Conservation (phyloP, 2,329 filamentous ascomycete genomes). For the Fusarium poae region DNA sequence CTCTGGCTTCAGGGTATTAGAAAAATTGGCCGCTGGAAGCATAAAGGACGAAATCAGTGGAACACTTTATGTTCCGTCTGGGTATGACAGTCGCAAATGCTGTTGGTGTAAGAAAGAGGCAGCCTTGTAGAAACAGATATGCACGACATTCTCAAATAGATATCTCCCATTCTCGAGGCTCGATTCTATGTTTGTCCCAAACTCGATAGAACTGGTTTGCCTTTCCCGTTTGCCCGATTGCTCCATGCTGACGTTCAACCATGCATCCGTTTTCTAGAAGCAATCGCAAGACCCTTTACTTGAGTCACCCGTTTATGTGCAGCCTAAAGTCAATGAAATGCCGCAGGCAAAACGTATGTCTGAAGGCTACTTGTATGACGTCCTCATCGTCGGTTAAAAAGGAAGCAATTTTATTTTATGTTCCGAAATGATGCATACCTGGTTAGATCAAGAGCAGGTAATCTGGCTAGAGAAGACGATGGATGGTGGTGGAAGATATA, state of each 20-base stretch:
- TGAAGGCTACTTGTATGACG: constrained; percentile 3
- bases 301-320: constrained; percentile 2
- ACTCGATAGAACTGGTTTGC: not conserved
- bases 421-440: constrained; percentile 19
- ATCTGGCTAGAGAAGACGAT: constrained; percentile 46
- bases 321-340: constrained; percentile 23
- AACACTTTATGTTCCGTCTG: too few relatives aligned
- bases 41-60: too few relatives aligned
- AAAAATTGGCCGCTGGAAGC: too few relatives aligned
- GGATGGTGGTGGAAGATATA: constrained; percentile 33
- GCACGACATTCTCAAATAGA: not conserved
- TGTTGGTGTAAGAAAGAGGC: not conserved
- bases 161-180: not conserved
- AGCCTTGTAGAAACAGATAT: not conserved
- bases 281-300: not conserved
- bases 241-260: not conserved
- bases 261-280: not conserved
- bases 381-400: constrained; percentile 16
- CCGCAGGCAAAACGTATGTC: not conserved
- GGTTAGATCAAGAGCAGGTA: constrained; percentile 16
- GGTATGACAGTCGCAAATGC: too few relatives aligned
- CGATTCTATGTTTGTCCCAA: not conserved
- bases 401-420: constrained; percentile 6
- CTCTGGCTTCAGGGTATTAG: too few relatives aligned
- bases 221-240: not conserved